Conservation (phyloP, 208 protist genomes). For the Herpetomonas samuelpessoai region DNA sequence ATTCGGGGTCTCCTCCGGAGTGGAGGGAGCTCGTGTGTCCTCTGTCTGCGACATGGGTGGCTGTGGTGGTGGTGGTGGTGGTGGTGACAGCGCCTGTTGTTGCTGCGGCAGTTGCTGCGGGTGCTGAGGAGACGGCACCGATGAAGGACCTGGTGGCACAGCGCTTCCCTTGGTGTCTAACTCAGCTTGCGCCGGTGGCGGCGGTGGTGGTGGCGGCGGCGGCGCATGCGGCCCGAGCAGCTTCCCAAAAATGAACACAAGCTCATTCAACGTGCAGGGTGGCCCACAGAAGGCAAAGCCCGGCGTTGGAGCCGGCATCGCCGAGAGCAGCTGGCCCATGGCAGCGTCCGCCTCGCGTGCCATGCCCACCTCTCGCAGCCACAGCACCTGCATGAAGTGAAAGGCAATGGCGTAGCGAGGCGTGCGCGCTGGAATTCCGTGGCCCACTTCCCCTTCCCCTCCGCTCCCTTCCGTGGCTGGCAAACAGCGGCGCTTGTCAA, state of each 20-base stretch:
- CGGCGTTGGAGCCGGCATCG: constrained; percentile 24
- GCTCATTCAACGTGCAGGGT: constrained; percentile 39
- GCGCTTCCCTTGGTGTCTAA: too few species aligned
- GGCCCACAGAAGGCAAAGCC: constrained; percentile 23
- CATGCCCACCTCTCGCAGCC: constrained; percentile 66
- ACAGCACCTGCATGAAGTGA: constrained; percentile 68
- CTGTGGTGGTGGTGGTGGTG: background rate
- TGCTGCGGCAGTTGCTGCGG: constrained; percentile 4
- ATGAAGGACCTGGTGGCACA: too few species aligned
- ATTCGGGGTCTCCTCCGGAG: too few species aligned
- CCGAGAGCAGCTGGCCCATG: constrained; percentile 13
- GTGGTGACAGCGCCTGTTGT: background rate
- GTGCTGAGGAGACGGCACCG: too few species aligned
- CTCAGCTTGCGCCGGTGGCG: background rate
- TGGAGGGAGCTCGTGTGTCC: too few species aligned
- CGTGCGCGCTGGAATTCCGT: constrained; percentile 42
- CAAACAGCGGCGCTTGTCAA: constrained; percentile 19
- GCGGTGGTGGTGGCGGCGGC: background rate
- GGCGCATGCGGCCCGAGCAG: constrained; percentile 10
- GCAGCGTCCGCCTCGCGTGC: constrained; percentile 23
- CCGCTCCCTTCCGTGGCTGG: background rate
- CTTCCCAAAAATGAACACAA: constrained; percentile 36
- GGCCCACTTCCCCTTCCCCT: background rate
- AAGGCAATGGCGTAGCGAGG: constrained; percentile 38
- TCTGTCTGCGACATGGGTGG: background rate